Base-by-base conservation (phyloP, 2,329 filamentous ascomycete species). In the Rhinocladiella similis region DNA sequence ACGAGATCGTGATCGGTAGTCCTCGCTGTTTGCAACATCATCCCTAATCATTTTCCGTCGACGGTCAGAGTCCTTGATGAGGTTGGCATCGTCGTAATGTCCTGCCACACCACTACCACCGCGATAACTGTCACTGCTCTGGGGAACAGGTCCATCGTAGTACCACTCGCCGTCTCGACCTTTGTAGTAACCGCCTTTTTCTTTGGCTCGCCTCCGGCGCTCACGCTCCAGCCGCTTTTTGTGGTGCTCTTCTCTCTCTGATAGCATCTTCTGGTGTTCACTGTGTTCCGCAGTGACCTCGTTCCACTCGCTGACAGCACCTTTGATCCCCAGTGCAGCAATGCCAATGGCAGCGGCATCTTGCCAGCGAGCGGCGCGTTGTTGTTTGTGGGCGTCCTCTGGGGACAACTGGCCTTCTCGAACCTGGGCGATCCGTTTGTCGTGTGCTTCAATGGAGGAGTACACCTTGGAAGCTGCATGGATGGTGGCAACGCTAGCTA, bases 301-400 rank as follows among this genome's bases (percentile, higher is more conserved):
- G 70, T 87, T 85, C 83, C 86, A 88, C 69, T 87, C 84, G 4
- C 77, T 78, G 66, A 84, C 78, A 9, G 85, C 85, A 54, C 82
- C 81, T 69, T 87, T 87, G 75, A 88, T 85, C 68, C 86, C 85
- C 49, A 88, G 75, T n/a, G 83, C 84, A 20, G 85, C 84, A 65
- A 89, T 83, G 61, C 85, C 85, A 29, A 88, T 77, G 59, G 82
- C 83, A 13, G 85, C 83, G 20, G 80, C 82, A 70, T 88, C 85
- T 68, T 84, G 80, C 47, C 86, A 72, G 71, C 83, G 82, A 48
- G 83, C 83, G 68, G 86, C 86, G 19, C 80, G 79, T 61, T 83
- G 83, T 66, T 80, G 79, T 70, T 84, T 86, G 60, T 82, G 76
- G 36, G 85, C 84, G 67, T 87, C 82, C 65, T 87, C 81, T 1